phyloP scores from a whole-genome alignment of 148 eudicot genomes.

The Persicaria maculosa region DNA sequence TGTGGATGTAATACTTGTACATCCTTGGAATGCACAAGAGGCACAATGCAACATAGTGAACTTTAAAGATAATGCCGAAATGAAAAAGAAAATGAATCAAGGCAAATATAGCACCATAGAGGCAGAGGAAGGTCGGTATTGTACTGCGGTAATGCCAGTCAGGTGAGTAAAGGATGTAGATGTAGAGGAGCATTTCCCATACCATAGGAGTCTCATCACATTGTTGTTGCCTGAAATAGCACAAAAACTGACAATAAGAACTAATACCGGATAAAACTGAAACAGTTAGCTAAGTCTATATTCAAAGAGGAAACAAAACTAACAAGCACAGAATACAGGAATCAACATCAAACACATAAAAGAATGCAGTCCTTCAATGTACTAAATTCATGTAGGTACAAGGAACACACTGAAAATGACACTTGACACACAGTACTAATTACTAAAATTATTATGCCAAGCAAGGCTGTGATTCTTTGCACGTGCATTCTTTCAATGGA shows the following conservation, averaged over 20 bases:
- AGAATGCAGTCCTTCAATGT: neutral
- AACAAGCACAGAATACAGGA: neutral
- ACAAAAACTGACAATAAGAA: neutral
- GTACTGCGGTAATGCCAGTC: constrained; percentile 97
- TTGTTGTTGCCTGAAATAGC: constrained; percentile 63
- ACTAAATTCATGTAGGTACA: neutral
- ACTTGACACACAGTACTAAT: neutral
- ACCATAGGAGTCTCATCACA: constrained; percentile 97
- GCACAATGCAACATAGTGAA: constrained; percentile 63
- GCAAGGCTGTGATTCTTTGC: neutral
- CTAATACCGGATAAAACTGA: neutral
- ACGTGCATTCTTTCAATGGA: neutral
- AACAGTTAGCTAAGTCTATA: neutral
- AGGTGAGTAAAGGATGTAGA: constrained; percentile 90
- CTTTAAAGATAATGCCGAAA: constrained; percentile 50
- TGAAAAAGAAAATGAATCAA: constrained; percentile 56
- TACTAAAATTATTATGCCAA: neutral
- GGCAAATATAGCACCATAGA: constrained; percentile 76
- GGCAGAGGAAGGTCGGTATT: constrained; percentile 24
- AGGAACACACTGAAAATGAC: neutral
- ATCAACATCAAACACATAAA: neutral
- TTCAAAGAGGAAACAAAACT: neutral
- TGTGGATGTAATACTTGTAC: constrained; percentile 87
- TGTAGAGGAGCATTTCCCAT: constrained; percentile 93
- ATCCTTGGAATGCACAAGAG: constrained; percentile 89